Base-by-base conservation (phyloP, 352 stramenopile species). In the Globisporangium perplexum region DNA sequence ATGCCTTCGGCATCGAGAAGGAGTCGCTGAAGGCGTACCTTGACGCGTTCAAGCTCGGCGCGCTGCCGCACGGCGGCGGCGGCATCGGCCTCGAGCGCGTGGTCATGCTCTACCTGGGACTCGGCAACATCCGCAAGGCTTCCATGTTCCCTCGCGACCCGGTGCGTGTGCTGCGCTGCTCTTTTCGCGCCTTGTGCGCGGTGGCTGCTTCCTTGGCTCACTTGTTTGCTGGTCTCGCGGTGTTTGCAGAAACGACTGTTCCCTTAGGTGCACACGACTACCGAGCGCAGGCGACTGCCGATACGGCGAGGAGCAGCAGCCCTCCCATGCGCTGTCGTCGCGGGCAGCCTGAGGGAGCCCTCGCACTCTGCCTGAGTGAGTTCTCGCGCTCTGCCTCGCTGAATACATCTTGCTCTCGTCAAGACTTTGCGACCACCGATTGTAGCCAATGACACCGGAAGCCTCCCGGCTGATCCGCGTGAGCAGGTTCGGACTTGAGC, bases 81-180 rank as follows among this genome's bases (percentile, higher is more conserved):
- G 97, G 97, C 53, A 98, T 99, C 71, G 97, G 97, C 57, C 71
- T 99, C 20, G 97, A 99, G 71, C 88, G 97, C 52, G 97, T 99
- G 33, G 96, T 99, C 33, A 99, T 99, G 88, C 86, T 99, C 35
- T 99, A 98, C 74, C 80, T 99, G 24, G 97, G 96, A 18, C 83
- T 99, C 18, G 93, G 96, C 67, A 99, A 99, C 89, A 98, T 99
- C 53, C 85, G 97, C 71, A 98, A 99, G 77, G 91, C 93, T 35
- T 98, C 91, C 30, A 98, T 99, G 93, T 99, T 99, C 84, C 97
- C 97, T 26, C 88, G 97, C 60, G 96, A 99, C 84, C 97, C 97
- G 47, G 72, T 82, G 62, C 55, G 74, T 74, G 41, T 49, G 0
- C 41, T 39, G 43, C 41, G 33, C 14, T n/a, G 30, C 1, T 39